Base-by-base conservation (phyloP, 495 filamentous ascomycete species). In the Aspergillus biplanus region DNA sequence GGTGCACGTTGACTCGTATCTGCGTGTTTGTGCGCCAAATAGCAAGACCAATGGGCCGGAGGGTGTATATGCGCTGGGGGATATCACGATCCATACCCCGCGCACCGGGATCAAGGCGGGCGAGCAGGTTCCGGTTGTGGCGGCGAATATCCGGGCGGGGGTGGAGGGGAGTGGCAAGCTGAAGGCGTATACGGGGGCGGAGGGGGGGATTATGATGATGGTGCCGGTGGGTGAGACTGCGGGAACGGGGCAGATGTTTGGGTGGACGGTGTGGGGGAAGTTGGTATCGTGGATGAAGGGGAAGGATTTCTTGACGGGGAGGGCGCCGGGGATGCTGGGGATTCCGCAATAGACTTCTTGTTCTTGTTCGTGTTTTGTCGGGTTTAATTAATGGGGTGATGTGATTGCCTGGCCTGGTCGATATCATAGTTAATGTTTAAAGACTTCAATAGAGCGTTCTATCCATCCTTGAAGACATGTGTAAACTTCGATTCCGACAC, bases 1-100 rank as follows among this genome's bases (percentile, higher is more conserved):
- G 72, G 81, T 90, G 18, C 69, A 68, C 37, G 82, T 88, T 15
- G 81, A 89, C 63, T 79, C 83, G 33, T 77, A 82, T 67, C 74
- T 89, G 62, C 80, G 75, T 7, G 83, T 85, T 9, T 65, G 70
- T 48, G 77, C 5, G 79, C 49, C 56, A 52, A 39, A 34, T 8
- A 12, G 55, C 6, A 5, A 32, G 15, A 8, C n/a, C 6, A 1
- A 54, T 8, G 67, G 52, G 52, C 65, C 9, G 72, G 48, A 52
- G n/a, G 33, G 8, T 11, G 33, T 78, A 27, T 80, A 73, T 56
- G 79, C 78, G 5, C 69, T 67, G 12, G 79, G 78, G 6, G 79
- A 82, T 52, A 78, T 82, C 62, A 77, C 72, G 52, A 70, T 64
- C 33, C 64, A 75, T 58, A 64, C 69, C 7, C 65, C 67, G 59